Evolutionary conservation across 164 flowering plant genomes (phyloP).

Genomic region (Chimonanthus salicifolius): DNA sequence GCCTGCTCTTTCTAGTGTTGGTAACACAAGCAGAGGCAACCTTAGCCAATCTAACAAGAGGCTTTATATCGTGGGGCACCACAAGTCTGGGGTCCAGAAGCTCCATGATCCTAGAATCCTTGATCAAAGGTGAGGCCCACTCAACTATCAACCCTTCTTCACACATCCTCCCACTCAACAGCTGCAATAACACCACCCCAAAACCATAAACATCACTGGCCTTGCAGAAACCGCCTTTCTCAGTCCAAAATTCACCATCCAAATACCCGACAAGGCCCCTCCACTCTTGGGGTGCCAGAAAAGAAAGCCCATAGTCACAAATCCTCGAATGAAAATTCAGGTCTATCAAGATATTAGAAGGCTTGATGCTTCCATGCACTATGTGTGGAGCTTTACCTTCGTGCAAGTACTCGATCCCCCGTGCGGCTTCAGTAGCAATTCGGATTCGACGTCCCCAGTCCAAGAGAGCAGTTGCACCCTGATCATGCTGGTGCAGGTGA

Average conservation of each 20-base stretch:
- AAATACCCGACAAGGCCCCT: slow-evolving; percentile 56
- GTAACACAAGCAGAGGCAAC: slow-evolving; percentile 81
- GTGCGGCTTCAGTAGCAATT: slow-evolving; percentile 59
- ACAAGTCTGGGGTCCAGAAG: slow-evolving; percentile 60
- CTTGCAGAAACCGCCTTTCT: slow-evolving; percentile 38
- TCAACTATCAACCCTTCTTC: slow-evolving; percentile 54
- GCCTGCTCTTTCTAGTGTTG: slow-evolving; percentile 56
- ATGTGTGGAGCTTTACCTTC: slow-evolving; percentile 44
- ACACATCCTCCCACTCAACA: slow-evolving; percentile 63
- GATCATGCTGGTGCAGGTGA: slow-evolving; percentile 43
- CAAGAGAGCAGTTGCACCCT: slow-evolving; percentile 22
- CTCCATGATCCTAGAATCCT: slow-evolving; percentile 43
- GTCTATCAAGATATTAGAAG: slow-evolving; percentile 61
- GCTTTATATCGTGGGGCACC: slow-evolving; percentile 43
- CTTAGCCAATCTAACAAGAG: slow-evolving; percentile 55
- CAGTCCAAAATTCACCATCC: slow-evolving; percentile 63
- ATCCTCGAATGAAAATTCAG: slow-evolving; percentile 43
- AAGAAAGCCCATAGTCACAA: slow-evolving; percentile 65
- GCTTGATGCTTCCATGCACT: slow-evolving; percentile 68
- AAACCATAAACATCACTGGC: slow-evolving; percentile 79
- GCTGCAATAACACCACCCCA: slow-evolving; percentile 75
- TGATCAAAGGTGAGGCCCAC: slow-evolving; percentile 76
- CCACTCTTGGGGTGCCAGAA: slow-evolving; percentile 48
- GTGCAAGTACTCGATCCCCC: slow-evolving; percentile 67
- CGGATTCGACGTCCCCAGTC: slow-evolving; percentile 51